Conservation (phyloP, 768 basidiomycete genomes). For the Boletus rufocinnamomeus region DNA sequence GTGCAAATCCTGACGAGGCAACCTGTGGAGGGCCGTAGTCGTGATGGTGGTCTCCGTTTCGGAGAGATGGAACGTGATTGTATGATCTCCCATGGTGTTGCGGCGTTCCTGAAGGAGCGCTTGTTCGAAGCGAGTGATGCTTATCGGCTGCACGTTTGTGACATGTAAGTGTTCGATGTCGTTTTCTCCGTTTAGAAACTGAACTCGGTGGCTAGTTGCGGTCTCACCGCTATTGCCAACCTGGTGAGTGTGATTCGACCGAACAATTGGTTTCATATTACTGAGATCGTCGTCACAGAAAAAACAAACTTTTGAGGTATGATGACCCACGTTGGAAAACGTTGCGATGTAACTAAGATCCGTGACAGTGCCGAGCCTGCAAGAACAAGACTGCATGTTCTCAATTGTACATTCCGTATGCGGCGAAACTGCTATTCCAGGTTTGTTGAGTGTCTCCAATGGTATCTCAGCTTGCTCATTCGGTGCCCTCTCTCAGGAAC, state of each 20-base stretch:
- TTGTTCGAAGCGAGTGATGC: conserved; percentile 92
- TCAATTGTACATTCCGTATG: conserved; percentile 92
- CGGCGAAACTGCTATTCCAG: conserved; percentile 96
- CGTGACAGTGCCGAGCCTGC: conserved; percentile 80
- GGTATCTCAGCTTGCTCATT: conserved; percentile 1
- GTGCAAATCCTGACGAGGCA: conserved; percentile 97
- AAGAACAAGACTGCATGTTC: conserved; percentile 96
- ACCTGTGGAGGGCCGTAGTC: conserved; percentile 97
- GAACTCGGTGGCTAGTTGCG: conserved; percentile 58
- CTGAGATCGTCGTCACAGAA: conserved; percentile 50
- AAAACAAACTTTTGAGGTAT: conserved; percentile 94
- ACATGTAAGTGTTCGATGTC: conserved; percentile 65
- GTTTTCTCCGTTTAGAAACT: conserved; percentile 4
- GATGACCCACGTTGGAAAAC: conserved; percentile 8
- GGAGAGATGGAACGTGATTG: conserved; percentile 99
- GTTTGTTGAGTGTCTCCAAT: conserved; percentile 43
- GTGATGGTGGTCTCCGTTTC: conserved; percentile 98
- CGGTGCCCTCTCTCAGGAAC: conserved; percentile 52
- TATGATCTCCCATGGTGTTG: conserved; percentile 99
- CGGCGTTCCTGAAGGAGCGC: conserved; percentile 96
- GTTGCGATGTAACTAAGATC: conserved; percentile 4
- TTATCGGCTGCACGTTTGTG: conserved; percentile 93
- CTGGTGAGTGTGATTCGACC: conserved; percentile 54
- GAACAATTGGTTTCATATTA: conserved; percentile 9
- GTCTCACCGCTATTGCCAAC: conserved; percentile 96